Evolutionary conservation across 805 yeast genomes (phyloP).

Genomic region (Suhomyces sp.): DNA sequence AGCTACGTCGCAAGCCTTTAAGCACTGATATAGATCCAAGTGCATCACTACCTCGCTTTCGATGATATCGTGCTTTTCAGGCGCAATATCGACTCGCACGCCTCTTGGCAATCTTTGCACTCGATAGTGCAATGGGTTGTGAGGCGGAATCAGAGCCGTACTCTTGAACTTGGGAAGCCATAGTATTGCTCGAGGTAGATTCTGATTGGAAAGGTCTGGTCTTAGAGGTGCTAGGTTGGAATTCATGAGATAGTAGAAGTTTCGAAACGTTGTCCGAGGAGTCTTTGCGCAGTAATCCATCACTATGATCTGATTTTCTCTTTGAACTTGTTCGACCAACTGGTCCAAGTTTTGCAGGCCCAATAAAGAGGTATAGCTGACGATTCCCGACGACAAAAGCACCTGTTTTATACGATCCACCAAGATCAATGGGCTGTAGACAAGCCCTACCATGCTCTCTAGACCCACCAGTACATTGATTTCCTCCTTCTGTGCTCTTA

Average conservation of each 20-base stretch:
- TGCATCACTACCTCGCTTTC: slow-evolving; percentile 7
- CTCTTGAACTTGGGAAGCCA: slow-evolving; percentile 19
- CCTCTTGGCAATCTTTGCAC: not conserved
- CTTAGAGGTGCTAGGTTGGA: slow-evolving; percentile 2
- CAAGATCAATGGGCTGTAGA: slow-evolving; percentile 17
- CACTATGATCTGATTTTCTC: not conserved
- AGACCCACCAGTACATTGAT: not conserved
- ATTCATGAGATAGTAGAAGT: not conserved
- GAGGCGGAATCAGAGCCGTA: not conserved
- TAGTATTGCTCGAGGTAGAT: slow-evolving; percentile 7
- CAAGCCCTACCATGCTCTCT: slow-evolving; percentile 6
- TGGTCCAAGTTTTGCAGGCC: not conserved
- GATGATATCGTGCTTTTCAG: not conserved
- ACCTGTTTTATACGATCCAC: slow-evolving; percentile 6
- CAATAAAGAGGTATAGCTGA: slow-evolving; percentile 4
- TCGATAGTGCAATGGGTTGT: not conserved
- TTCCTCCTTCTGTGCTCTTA: not conserved
- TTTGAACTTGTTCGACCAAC: not conserved
- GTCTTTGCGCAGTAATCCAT: not conserved
- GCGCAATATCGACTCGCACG: not conserved
- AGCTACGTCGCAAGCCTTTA: slow-evolving; percentile 11
- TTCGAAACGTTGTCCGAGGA: not conserved
- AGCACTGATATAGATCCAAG: slow-evolving; percentile 15
- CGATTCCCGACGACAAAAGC: slow-evolving; percentile 4
- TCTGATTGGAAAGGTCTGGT: not conserved